Evolutionary conservation across 495 filamentous ascomycete genomes (phyloP), one percentile per base, ranked within the genome.

Genomic region (Melanomma pulvis-pyrius): DNA sequence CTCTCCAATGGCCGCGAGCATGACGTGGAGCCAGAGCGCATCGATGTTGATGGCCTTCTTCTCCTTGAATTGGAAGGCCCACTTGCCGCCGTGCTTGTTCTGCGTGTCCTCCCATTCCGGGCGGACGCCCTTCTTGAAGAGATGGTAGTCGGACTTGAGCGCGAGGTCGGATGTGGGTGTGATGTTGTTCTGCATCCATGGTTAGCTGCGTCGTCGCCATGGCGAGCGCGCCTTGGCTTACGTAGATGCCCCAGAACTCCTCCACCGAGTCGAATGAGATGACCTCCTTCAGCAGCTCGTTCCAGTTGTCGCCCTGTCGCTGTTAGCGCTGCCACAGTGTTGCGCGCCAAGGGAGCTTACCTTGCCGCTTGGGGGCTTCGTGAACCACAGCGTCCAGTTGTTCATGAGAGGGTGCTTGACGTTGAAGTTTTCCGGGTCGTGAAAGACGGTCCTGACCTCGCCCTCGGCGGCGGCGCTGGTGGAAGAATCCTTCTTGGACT

Each of bases 241-340:
- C 94, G 76, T 99, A 97, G 74, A 98, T 89, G 57, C 94, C 94
- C 94, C 94, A 99, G 82, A 99, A 99, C 77, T 99, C 96, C 78
- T 99, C 94, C 2, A 99, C 94, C 13, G 92, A 96, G 81, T 93
- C 91, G 73, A 99, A 97, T 41, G 91, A 96, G 69, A 99, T 96
- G 62, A 99, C 93, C 76, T 98, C 92, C 81, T 99, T 99, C 39
- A 99, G 80, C 50, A 97, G 80, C 74, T 99, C 94, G 60, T 93
- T 96, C 94, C 94, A 99, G 83, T 97, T 97, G 76, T 97, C 91
- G 72, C 91, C 93, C 92, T 96, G 69, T 8, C 44, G 44, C n/a
- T 11, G 51, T 69, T 53, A 71, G 56, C 65, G 6, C 49, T 4
- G 52, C n/a, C 19, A 24, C 32, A 44, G 11, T 15, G 19, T 11